Evolutionary conservation across 495 filamentous ascomycete genomes (phyloP), one percentile per base, ranked within the genome.

Genomic region (Aspergillus heteromorphus): DNA sequence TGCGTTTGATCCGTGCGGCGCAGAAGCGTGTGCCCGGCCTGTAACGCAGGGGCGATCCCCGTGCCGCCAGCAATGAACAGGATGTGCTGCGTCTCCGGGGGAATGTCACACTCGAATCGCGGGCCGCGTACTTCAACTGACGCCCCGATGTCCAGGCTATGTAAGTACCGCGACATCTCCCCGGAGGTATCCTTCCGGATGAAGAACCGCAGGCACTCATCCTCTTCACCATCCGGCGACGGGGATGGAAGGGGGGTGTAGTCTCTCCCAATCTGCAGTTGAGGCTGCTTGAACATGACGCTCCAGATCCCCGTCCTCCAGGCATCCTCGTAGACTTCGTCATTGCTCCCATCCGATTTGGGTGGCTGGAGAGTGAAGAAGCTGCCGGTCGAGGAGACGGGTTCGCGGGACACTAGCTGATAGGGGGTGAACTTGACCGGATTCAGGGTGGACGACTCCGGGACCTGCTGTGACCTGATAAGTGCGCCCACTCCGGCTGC

Each of bases 21-120:
- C 49, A 85, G 66, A 4, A 93, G 60, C 8, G 78, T 79, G 53
- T 83, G 70, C 31, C 82, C 88, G 20, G 85, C 79, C 69, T 97
- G 92, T 58, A 97, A 65, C 29, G 92, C 93, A 0, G 92, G 89
- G 19, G 89, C 91, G 65, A 98, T 93, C 0, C 92, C 93, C 6
- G 93, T 98, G 0, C 93, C 93, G 0, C 92, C 93, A 13, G 92
- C 93, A 29, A 97, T 73, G 67, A 97, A 96, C 2, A 97, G 63
- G 2, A 96, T 75, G 29, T 80, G 69, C 17, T 68, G 73, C 34
- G 72, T 85, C 40, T 72, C 62, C 13, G 64, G 53, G 10, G 76
- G 87, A 30, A 86, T 81, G 59, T 70, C 78, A 54, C 77, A 89
- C 38, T 95, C 91, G 9, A 83, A 60, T 56, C 84, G 79, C 16